These are phyloP conservation scores for Pyrrhoderma noxium DNA, from an alignment of 1,284 basidiomycete genomes.

Conservation along the genomic window DNA sequence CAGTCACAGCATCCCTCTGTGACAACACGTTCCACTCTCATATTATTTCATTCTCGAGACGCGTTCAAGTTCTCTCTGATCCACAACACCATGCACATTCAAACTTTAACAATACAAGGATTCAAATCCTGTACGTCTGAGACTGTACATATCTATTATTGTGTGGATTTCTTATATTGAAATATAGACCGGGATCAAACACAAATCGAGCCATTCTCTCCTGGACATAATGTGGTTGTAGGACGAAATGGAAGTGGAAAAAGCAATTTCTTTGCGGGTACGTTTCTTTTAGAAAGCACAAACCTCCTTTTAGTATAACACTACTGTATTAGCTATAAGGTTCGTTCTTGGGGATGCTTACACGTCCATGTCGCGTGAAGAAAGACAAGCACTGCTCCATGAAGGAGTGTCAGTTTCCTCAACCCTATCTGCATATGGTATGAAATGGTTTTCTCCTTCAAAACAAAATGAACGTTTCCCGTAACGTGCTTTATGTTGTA, in stretches of 20 bases:
- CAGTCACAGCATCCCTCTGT: too few relatives aligned
- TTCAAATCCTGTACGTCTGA: conserved; percentile 86
- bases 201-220: conserved; percentile 75
- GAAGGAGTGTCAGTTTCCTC: conserved; percentile 87
- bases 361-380: conserved; percentile 90
- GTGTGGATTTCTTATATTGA: too few relatives aligned
- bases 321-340: conserved; percentile 64
- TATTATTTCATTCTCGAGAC: too few relatives aligned
- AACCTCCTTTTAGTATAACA: background rate
- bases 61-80: too few relatives aligned
- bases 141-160: too few relatives aligned
- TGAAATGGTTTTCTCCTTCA: too few relatives aligned
- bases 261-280: conserved; percentile 93
- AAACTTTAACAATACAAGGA: conserved; percentile 90
- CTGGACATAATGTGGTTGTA: conserved; percentile 89
- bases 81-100: conserved; percentile 64
- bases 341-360: conserved; percentile 98
- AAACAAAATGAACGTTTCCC: conserved; percentile 9
- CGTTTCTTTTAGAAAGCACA: conserved; percentile 23
- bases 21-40: too few relatives aligned
- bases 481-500: conserved; percentile 29
- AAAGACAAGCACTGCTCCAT: conserved; percentile 86
- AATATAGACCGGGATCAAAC: conserved; percentile 71
- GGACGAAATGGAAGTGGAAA: conserved; percentile 95
- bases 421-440: conserved; percentile 90